These are phyloP conservation scores for Talaromyces sp. DNA, from an alignment of 2,329 filamentous ascomycete species.

Conservation along the genomic window DNA sequence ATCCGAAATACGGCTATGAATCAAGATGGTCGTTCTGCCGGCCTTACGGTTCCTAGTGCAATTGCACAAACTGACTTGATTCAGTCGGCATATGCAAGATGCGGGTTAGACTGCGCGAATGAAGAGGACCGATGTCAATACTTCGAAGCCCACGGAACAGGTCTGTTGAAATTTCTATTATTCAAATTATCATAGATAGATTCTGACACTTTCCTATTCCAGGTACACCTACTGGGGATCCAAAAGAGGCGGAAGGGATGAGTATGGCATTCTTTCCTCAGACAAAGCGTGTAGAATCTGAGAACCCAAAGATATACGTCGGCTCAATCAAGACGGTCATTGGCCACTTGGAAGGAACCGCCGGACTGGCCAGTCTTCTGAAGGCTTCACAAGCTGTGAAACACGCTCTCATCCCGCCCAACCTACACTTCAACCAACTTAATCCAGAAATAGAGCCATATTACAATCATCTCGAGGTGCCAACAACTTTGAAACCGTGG, in stretches of 20 bases:
- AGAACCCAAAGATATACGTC: constrained; percentile 20
- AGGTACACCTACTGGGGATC: constrained; percentile 31
- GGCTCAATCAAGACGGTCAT: constrained; percentile 33
- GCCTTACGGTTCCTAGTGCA: constrained; percentile 36
- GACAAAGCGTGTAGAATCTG: neutral
- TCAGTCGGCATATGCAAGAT: constrained; percentile 35
- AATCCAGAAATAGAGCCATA: constrained; percentile 27
- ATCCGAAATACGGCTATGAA: constrained; percentile 36
- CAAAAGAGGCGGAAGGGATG: constrained; percentile 29
- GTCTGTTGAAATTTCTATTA: constrained; percentile 16
- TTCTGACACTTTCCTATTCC: neutral
- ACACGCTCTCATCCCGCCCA: constrained; percentile 28
- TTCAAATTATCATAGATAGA: neutral
- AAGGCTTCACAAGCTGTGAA: constrained; percentile 36
- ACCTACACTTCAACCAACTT: constrained; percentile 26
- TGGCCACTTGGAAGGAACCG: constrained; percentile 33
- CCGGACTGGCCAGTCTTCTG: constrained; percentile 27
- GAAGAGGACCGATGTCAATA: constrained; percentile 36
- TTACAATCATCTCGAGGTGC: constrained; percentile 26
- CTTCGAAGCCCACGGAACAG: constrained; percentile 49
- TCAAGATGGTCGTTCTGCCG: constrained; percentile 35
- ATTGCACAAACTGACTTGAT: constrained; percentile 43
- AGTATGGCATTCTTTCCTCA: constrained; percentile 23
- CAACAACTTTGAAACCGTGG: constrained; percentile 19
- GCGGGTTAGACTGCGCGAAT: constrained; percentile 35